Conservation (phyloP, 2,329 filamentous ascomycete species). For the Metarhizium rileyi region DNA sequence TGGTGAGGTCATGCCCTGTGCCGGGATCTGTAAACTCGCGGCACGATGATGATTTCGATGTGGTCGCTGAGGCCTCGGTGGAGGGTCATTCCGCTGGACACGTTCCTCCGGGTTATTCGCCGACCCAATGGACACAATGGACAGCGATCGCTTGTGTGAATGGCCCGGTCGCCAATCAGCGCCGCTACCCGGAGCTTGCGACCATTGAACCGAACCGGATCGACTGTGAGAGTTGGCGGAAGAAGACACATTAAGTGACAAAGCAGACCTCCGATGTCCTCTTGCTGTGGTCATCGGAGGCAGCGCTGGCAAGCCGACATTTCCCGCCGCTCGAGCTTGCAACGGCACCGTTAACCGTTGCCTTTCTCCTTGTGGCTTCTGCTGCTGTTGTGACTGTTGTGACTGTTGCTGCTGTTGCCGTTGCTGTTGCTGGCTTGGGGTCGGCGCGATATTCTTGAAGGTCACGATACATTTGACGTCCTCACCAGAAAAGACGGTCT, state of each 20-base stretch:
- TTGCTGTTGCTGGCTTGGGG: conserved; percentile 24
- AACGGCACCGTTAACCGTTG: conserved; percentile 34
- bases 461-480: conserved; percentile 92
- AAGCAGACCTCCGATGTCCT: conserved; percentile 54
- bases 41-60: conserved; percentile 63
- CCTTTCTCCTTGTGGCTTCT: conserved; percentile 19
- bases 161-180: conserved; percentile 33
- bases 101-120: conserved; percentile 39
- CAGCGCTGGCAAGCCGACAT: conserved; percentile 34
- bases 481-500: conserved; percentile 93
- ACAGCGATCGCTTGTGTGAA: conserved; percentile 65
- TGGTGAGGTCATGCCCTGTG: conserved; percentile 32
- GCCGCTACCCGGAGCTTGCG: conserved; percentile 20
- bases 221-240: conserved; percentile 33
- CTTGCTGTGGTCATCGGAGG: conserved; percentile 30
- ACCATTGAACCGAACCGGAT: conserved; percentile 39
- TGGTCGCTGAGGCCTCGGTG: conserved; percentile 38
- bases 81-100: conserved; percentile 30
- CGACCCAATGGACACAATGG: conserved; percentile 69
- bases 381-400: conserved; percentile 13
- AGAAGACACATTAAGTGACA: conserved; percentile 54
- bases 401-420: conserved; percentile 11
- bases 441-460: conserved; percentile 73
- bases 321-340: conserved; percentile 30
- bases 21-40: conserved; percentile 65